Percentiles rank a stretch among this genome's conserved stretches.
Conservation (phyloP, 2,329 filamentous ascomycete genomes). For the Cladosporium oxysporum region DNA sequence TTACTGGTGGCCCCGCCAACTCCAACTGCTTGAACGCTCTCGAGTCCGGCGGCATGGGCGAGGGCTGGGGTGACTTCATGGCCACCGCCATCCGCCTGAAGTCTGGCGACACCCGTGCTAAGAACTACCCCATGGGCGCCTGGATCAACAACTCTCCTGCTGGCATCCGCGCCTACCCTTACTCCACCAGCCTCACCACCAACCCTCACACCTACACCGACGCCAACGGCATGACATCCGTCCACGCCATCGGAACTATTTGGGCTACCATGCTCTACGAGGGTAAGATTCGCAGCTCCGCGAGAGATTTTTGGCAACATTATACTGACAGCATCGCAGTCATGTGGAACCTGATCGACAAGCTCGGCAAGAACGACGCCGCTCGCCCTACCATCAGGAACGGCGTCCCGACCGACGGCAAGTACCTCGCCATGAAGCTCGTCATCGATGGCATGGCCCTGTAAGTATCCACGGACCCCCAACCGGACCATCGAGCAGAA, state of each 20-base stretch:
- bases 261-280: constrained; percentile 59
- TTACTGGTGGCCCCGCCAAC: constrained; percentile 61
- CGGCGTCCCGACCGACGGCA: constrained; percentile 56
- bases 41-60: constrained; percentile 60
- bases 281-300: background rate
- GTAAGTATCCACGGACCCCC: constrained; percentile 26
- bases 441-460: constrained; percentile 56
- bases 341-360: constrained; percentile 60
- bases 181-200: constrained; percentile 52
- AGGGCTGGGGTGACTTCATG: constrained; percentile 61
- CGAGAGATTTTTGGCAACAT: background rate
- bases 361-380: constrained; percentile 53
- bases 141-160: constrained; percentile 50
- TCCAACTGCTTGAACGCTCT: constrained; percentile 48
- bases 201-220: constrained; percentile 55
- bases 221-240: constrained; percentile 42
- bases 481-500: constrained; percentile 16
- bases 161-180: constrained; percentile 54
- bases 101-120: constrained; percentile 47
- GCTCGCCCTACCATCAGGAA: constrained; percentile 45
- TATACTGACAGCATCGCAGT: constrained; percentile 32
- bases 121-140: constrained; percentile 52
- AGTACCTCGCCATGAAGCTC: constrained; percentile 55
- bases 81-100: constrained; percentile 54
- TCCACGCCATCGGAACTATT: constrained; percentile 55